Conservation (phyloP, 2,329 filamentous ascomycete genomes). For the Cladophialophora bantiana region DNA sequence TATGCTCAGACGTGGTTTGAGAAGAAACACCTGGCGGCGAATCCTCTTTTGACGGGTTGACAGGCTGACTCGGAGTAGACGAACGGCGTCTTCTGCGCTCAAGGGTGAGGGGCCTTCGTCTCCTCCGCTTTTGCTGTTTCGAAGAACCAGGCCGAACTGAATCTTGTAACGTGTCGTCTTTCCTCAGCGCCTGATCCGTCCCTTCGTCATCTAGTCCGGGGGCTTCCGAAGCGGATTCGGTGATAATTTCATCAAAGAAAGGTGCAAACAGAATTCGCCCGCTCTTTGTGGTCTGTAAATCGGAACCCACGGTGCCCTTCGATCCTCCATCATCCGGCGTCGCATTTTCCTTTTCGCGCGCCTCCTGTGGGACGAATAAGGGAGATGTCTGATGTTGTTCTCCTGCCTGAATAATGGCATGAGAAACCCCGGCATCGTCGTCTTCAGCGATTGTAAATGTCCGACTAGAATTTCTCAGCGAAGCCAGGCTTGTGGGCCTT, state of each 20-base stretch:
- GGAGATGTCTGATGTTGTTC: conserved; percentile 15
- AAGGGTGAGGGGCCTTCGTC: conserved; percentile 26
- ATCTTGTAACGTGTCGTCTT: background rate
- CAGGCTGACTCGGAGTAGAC: conserved; percentile 11
- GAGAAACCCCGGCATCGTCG: background rate
- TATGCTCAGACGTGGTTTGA: conserved; percentile 2
- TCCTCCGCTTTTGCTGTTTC: conserved; percentile 26
- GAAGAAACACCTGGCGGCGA: conserved; percentile 4
- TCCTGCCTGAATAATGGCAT: background rate
- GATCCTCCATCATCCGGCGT: background rate
- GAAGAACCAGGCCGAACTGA: background rate
- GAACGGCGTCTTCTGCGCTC: conserved; percentile 30
- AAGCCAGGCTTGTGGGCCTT: conserved; percentile 15
- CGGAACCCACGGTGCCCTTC: background rate
- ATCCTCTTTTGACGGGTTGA: background rate
- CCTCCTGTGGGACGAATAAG: conserved; percentile 17
- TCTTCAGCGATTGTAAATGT: conserved; percentile 32
- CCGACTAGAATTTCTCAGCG: conserved; percentile 7
- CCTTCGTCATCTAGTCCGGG: background rate
- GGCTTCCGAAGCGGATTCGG: background rate
- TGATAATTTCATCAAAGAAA: background rate
- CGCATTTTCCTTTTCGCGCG: conserved; percentile 27
- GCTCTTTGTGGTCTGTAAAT: conserved; percentile 17
- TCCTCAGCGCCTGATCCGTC: background rate
- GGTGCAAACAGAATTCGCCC: conserved; percentile 15